These are phyloP conservation scores for Tylopilus sp. DNA, from an alignment of 1,284 basidiomycete genomes.

Conservation along the genomic window DNA sequence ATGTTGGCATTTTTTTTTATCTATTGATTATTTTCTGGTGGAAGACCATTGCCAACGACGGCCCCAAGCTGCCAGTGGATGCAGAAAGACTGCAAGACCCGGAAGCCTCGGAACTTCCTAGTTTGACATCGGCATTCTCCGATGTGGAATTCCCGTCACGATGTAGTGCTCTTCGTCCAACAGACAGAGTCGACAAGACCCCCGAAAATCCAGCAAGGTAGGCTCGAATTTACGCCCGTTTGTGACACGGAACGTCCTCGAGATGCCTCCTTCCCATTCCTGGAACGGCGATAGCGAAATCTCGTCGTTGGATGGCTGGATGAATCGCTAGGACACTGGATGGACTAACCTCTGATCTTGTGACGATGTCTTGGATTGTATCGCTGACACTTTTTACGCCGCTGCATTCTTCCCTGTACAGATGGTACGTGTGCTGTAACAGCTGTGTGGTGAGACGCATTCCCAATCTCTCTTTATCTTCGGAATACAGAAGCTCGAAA, in stretches of 20 bases:
- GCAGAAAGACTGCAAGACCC: not conserved
- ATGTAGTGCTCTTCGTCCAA: slow-evolving; percentile 11
- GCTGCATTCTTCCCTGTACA: slow-evolving; percentile 21
- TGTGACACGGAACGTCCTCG: slow-evolving; percentile 3
- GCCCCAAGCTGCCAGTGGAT: no score
- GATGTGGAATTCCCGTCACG: slow-evolving; percentile 28
- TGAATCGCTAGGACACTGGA: slow-evolving; percentile 38
- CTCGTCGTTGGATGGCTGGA: slow-evolving; percentile 38
- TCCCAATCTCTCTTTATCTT: slow-evolving; percentile 19
- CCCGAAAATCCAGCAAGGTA: slow-evolving; percentile 53
- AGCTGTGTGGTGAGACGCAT: not conserved
- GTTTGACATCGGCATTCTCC: slow-evolving; percentile 21
- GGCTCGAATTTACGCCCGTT: slow-evolving; percentile 37
- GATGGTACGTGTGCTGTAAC: slow-evolving; percentile 45
- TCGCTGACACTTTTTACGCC: slow-evolving; percentile 25
- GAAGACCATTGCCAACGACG: not conserved
- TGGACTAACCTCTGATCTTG: slow-evolving; percentile 31
- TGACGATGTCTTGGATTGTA: slow-evolving; percentile 7
- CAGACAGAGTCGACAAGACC: slow-evolving; percentile 20
- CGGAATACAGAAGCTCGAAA: slow-evolving; percentile 86
- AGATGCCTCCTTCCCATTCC: slow-evolving; percentile 12
- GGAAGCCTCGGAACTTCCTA: slow-evolving; percentile 7
- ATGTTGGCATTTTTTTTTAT: not conserved
- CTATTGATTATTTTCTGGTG: not conserved
- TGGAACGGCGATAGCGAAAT: slow-evolving; percentile 19